Conservation (phyloP, 1,284 basidiomycete species). For the Fomes fomentarius region DNA sequence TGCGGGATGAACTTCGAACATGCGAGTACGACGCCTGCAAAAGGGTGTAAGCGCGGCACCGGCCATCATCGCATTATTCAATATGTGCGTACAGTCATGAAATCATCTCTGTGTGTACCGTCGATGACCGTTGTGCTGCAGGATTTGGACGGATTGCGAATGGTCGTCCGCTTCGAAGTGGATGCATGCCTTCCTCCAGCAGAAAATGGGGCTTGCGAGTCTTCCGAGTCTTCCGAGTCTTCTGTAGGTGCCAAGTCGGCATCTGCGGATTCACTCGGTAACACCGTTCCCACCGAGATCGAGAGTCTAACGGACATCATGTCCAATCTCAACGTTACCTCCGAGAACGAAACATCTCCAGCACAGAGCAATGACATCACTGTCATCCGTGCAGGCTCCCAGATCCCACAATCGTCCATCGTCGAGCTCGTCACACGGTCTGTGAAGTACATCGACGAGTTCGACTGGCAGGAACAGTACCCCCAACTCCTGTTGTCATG, state of each 20-base stretch:
- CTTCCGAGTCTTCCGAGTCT: too few species aligned
- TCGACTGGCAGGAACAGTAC: slow-evolving; percentile 50
- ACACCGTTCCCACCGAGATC: slow-evolving; percentile 19
- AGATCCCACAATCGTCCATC: slow-evolving; percentile 46
- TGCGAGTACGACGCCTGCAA: slow-evolving; percentile 44
- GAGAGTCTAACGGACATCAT: slow-evolving; percentile 42
- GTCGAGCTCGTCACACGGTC: slow-evolving; percentile 53
- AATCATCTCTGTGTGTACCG: too few species aligned
- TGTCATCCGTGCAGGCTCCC: slow-evolving; percentile 42
- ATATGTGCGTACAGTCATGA: slow-evolving; percentile 42
- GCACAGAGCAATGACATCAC: slow-evolving; percentile 36
- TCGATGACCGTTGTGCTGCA: slow-evolving; percentile 1
- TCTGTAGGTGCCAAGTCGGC: too few species aligned
- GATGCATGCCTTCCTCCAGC: slow-evolving; percentile 30
- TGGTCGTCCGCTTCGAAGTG: slow-evolving; percentile 35
- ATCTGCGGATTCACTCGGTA: not conserved
- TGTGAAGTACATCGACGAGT: slow-evolving; percentile 31
- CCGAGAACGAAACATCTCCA: slow-evolving; percentile 1
- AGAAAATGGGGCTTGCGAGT: too few species aligned
- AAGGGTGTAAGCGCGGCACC: slow-evolving; percentile 44
- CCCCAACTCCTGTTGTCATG: slow-evolving; percentile 59
- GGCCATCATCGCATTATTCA: slow-evolving; percentile 55
- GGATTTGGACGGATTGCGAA: slow-evolving; percentile 30
- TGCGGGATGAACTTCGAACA: slow-evolving; percentile 56
- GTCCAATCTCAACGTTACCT: slow-evolving; percentile 31